These are phyloP conservation scores for Hermanozyma aechmeae DNA, from an alignment of 805 yeast species.

Conservation along the genomic window DNA sequence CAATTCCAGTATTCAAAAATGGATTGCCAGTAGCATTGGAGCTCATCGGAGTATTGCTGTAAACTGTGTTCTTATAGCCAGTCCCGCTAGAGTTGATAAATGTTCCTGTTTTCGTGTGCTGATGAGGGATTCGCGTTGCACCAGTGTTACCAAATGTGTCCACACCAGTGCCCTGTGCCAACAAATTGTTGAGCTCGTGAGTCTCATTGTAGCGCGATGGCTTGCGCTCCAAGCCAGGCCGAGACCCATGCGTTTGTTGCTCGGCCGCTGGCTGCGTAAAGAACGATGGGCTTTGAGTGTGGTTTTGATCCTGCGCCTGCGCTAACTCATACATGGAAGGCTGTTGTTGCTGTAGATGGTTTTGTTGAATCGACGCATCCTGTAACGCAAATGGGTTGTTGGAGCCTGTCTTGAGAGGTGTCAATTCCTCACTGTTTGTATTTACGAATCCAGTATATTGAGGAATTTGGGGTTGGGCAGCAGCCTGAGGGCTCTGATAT, in stretches of 20 bases:
- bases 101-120: constrained; percentile 72
- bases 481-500: constrained; percentile 19
- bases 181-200: constrained; percentile 65
- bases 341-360: constrained; percentile 9
- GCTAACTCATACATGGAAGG: constrained; percentile 6
- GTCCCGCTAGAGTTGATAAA: constrained; percentile 87
- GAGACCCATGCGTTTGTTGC: constrained; percentile 11
- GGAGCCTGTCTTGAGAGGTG: constrained; percentile 60
- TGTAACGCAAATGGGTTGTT: constrained; percentile 69
- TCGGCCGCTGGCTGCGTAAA: constrained; percentile 28
- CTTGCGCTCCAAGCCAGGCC: constrained; percentile 2
- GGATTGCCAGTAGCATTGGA: constrained; percentile 45
- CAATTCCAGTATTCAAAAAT: constrained; percentile 53
- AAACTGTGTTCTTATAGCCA: constrained; percentile 43
- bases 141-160: constrained; percentile 93
- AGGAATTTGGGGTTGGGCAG: constrained; percentile 20
- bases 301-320: constrained; percentile 13
- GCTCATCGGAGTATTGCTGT: constrained; percentile 33
- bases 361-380: constrained; percentile 5
- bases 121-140: constrained; percentile 79
- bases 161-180: constrained; percentile 82
- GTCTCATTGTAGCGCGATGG: constrained; percentile 29
- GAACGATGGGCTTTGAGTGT: constrained; percentile 5
- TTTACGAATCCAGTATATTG: constrained; percentile 11
- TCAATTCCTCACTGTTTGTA: constrained; percentile 16